phyloP scores from a whole-genome alignment of 805 yeast genomes.

The Saturnispora hagleri region DNA sequence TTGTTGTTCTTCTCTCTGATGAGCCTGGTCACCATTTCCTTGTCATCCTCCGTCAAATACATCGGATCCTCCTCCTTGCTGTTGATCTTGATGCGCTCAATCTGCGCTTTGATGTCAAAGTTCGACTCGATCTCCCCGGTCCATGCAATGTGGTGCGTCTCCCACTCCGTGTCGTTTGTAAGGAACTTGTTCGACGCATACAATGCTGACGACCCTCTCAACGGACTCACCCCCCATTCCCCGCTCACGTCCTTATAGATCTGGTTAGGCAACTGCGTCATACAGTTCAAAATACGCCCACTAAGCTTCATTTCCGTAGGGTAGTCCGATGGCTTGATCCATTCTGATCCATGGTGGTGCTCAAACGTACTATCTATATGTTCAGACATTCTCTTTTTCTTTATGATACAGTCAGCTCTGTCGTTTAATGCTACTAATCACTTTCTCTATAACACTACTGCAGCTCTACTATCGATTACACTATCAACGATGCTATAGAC shows the following conservation, averaged over 20 bases:
- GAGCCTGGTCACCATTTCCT: slow-evolving; percentile 37
- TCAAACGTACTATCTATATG: neutral
- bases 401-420: too few relatives aligned
- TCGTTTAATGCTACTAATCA: too few relatives aligned
- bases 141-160: slow-evolving; percentile 86
- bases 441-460: neutral
- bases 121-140: slow-evolving; percentile 67
- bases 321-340: slow-evolving; percentile 15
- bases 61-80: slow-evolving; percentile 47
- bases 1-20: slow-evolving; percentile 39
- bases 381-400: neutral
- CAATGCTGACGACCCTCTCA: slow-evolving; percentile 79
- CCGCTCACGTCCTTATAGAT: slow-evolving; percentile 35
- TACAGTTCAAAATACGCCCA: slow-evolving; percentile 61
- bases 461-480: neutral
- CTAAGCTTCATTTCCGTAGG: slow-evolving; percentile 31
- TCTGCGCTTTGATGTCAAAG: neutral
- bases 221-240: slow-evolving; percentile 51
- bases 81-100: neutral
- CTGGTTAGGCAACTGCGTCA: slow-evolving; percentile 60
- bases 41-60: slow-evolving; percentile 49
- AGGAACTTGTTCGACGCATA: slow-evolving; percentile 65
- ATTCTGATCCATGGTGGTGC: neutral
- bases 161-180: slow-evolving; percentile 66
- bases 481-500: neutral